Percentiles rank a stretch among this genome's conserved stretches.
These are phyloP conservation scores for Kodamaea kaohsiungensis DNA, from an alignment of 805 yeast genomes.

Conservation along the genomic window DNA sequence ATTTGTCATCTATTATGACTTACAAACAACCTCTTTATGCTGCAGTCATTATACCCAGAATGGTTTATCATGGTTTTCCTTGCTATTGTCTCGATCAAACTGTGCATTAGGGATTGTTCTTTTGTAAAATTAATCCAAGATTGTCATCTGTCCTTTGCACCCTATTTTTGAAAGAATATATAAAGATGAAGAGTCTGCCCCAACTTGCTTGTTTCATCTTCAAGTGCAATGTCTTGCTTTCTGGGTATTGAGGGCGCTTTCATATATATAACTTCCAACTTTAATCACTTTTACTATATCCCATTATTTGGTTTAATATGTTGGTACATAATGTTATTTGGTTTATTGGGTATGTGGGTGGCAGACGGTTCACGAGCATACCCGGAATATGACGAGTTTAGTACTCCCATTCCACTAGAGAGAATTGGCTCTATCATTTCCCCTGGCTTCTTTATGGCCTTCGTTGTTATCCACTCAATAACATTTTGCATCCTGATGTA, in stretches of 20 bases:
- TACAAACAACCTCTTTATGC: not conserved
- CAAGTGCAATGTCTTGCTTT: not conserved
- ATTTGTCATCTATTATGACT: not conserved
- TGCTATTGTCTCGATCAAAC: not conserved
- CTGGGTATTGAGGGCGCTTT: constrained; percentile 11
- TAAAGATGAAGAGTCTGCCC: not conserved
- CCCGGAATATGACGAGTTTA: constrained; percentile 23
- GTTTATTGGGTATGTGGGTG: constrained; percentile 23
- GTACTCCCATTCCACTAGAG: constrained; percentile 25
- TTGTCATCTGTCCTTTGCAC: not conserved
- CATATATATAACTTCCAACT: constrained; percentile 19
- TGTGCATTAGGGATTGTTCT: not conserved
- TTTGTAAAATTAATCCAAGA: not conserved
- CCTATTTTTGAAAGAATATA: not conserved
- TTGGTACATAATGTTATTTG: constrained; percentile 25
- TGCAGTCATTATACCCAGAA: constrained; percentile 1
- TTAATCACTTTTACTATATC: constrained; percentile 26
- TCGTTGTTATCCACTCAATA: constrained; percentile 22
- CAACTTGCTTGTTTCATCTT: not conserved
- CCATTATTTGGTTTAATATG: constrained; percentile 27
- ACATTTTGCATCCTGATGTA: constrained; percentile 24
- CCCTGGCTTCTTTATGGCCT: constrained; percentile 24
- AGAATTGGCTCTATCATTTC: constrained; percentile 25
- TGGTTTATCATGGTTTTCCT: not conserved
- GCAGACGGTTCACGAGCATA: constrained; percentile 21